Evolutionary conservation across 257 asterid genomes (phyloP), one percentile per base, ranked within the genome.

Genomic region (Eustoma russellianum): DNA sequence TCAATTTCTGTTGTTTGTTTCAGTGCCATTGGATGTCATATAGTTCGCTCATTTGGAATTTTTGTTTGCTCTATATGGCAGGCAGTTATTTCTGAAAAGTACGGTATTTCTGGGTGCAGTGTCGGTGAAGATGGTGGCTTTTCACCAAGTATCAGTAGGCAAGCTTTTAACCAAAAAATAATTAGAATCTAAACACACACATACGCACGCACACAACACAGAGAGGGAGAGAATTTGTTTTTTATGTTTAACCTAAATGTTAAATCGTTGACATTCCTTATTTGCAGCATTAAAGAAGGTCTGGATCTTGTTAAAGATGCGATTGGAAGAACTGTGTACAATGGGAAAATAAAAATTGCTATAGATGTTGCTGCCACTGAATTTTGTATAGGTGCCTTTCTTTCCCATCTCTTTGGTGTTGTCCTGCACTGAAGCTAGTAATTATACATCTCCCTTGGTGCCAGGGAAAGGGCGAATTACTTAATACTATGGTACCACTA

Each of bases 81-180:
- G 99, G 91, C 94, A 50, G 91, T 92, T 60, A 85, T 92, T 67
- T 57, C 83, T 35, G 97, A 92, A 64, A 88, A 74, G 69, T 65
- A 60, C 72, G 93, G 93, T 57, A 59, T 67, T 35, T 81, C 71
- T 73, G 99, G 91, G 64, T 92, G 97, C 65, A 85, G 77, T 69
- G 95, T 92, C 71, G 99, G 95, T 54, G 97, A 88, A 68, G 97
- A 92, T 61, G 99, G 99, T 55, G 95, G 99, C 59, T 88, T 88
- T 72, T 79, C 97, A 67, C 97, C 99, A 30, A 81, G 81, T 79
- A 77, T 92, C 68, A 78, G 95, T 61, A 83, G 93, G 99, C 76
- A 83, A 85, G 84, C 66, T 62, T 57, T 63, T 60, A 60, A 46
- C 62, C 48, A 46, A 61, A 66, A 41, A 53, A 56, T 35, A 51